Evolutionary conservation across 2,329 filamentous ascomycete genomes (phyloP), one percentile per base, ranked within the genome.

Genomic region (Cladorrhinum sp.): DNA sequence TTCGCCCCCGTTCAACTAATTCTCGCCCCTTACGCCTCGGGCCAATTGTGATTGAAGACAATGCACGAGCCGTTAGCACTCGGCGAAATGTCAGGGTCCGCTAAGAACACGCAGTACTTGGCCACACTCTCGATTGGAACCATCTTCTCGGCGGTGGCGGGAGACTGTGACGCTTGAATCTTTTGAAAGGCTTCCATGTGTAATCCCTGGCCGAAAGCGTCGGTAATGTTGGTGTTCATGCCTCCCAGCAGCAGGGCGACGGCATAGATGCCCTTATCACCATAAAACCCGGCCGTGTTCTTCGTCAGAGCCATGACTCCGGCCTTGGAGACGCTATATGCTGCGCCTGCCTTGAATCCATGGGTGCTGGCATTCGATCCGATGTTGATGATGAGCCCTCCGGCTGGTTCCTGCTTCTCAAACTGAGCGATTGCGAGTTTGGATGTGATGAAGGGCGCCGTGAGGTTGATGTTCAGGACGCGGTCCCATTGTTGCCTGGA

Each of bases 241-340:
- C 74, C 78, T 9, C 81, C 82, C 48, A 83, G 74, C 64, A 83
- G 71, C 61, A 86, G 70, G 1, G 77, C 78, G 33, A 84, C 76
- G 64, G 75, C 78, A 55, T 79, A 77, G 62, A 87, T 82, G 23
- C 82, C 82, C 71, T 80, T 79, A 28, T 73, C 72, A 1, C 78
- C 78, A 66, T 87, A 87, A 67, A 77, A 82, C 0, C 78, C 76
- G 2, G 83, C 83, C 14, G 82, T 86, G 71, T 82, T 86, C 70
- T 81, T 82, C 14, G 81, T 83, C 60, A 73, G 57, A 36, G 64
- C 62, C 58, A 71, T 18, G 57, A 69, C 48, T n/a, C 59, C 67
- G 49, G 67, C 58, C 65, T 72, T 72, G 59, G 68, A 70, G 4
- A 67, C 69, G 9, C 68, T 67, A 64, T 72, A 71, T 7, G 70